phyloP scores from a whole-genome alignment of 345 rosid genomes.

The Carallia brachiata region DNA sequence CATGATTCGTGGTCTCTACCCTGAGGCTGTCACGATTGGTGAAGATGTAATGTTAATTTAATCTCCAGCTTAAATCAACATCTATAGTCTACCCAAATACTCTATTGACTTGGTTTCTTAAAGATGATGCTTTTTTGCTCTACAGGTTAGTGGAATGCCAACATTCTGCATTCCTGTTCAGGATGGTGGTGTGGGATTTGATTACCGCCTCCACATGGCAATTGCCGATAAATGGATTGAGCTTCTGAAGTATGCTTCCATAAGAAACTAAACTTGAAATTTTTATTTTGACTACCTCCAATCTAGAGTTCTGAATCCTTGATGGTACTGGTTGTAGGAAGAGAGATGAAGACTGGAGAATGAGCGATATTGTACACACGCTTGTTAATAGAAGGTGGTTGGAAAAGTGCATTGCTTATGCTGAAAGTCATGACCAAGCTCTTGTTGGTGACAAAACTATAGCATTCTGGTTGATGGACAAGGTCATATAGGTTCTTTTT shows the following conservation, averaged over 20 bases:
- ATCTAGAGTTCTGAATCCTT: conserved; percentile 1
- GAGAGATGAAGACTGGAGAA: conserved; percentile 88
- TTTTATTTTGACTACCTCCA: conserved; percentile 11
- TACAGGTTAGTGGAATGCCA: conserved; percentile 99
- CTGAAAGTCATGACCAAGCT: conserved; percentile 99
- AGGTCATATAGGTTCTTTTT: conserved; percentile 44
- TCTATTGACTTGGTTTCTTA: not conserved
- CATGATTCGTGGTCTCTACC: conserved; percentile 89
- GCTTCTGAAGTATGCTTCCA: conserved; percentile 64
- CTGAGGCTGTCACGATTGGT: conserved; percentile 81
- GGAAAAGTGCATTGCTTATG: conserved; percentile 82
- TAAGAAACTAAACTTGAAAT: not conserved
- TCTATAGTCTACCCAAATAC: not conserved
- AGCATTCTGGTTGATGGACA: conserved; percentile 99
- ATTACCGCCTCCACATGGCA: conserved; percentile 97
- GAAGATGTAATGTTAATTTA: conserved; percentile 73
- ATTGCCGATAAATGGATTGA: conserved; percentile 98
- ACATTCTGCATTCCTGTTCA: conserved; percentile 78
- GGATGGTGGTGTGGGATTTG: conserved; percentile 97
- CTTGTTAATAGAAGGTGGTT: conserved; percentile 88
- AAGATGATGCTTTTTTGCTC: not conserved
- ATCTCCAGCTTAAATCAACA: not conserved
- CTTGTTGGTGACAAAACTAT: conserved; percentile 98
- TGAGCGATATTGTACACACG: conserved; percentile 66
- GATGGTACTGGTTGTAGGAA: conserved; percentile 45